Evolutionary conservation across 2,329 filamentous ascomycete genomes (phyloP), one percentile per base, ranked within the genome.

Genomic region (Pestalotiopsis sp.): DNA sequence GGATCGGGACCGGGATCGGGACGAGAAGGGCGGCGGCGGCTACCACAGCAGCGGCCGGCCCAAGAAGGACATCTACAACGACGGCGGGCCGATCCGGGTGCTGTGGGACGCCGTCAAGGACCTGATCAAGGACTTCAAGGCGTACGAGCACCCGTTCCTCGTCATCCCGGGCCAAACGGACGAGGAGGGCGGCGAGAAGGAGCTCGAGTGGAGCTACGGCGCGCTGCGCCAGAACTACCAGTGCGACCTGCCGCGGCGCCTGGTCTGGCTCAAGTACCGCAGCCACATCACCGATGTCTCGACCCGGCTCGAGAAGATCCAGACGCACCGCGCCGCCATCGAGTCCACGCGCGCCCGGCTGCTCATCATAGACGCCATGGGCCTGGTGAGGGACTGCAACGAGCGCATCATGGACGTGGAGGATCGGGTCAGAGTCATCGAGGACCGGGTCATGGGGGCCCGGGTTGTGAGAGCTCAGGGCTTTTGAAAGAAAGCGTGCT

Each of bases 111-210:
- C 56, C 1, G 57, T 67, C n/a, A 27, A 45, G 36, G 65, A 67
- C 31, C 65, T 67, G 36, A 67, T 67, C n/a, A 31, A 27, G 17
- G 56, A 60, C 27, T 61, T 67, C n/a, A 67, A 67, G 31, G 14
- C 13, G 13, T 62, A 60, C 56, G 65, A 67, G 23, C 36, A 25
- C 13, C 65, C 65, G 6, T 67, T 67, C 25, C 38, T 67, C 11
- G 65, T 67, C 11, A 62, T 60, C 17, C 56, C 65, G 4, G 58
- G 58, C 12, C 31, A 40, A 5, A 62, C 58, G 57, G 65, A 67
- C 52, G 56, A 60, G 56, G 62, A 65, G 12, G 13, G 27, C 20
- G 25, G 52, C 11, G 64, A 66, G 23, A 56, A 58, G n/a, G 65
- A 61, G 14, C 40, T 67, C 12, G 65, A 67, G 57, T 67, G 65